These are phyloP conservation scores for Brassica hybrid DNA, from an alignment of 441 rosid species.

Conservation along the genomic window DNA sequence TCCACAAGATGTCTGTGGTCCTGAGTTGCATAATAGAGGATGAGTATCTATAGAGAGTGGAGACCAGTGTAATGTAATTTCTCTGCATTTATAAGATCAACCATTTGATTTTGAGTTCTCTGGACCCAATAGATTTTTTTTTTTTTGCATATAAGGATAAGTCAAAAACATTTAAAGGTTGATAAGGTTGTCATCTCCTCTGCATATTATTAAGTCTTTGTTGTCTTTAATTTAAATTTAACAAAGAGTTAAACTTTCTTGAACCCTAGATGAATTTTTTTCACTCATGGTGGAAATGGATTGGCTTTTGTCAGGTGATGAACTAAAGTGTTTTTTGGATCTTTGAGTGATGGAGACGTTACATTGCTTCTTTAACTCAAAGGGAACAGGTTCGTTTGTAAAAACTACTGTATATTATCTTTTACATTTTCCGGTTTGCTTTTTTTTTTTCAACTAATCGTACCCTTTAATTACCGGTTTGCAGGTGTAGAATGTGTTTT, in stretches of 20 bases:
- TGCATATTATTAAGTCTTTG: constrained; percentile 17
- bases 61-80: constrained; percentile 3
- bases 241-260: constrained; percentile 41
- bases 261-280: constrained; percentile 24
- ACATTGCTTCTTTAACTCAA: constrained; percentile 55
- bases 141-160: constrained; percentile 32
- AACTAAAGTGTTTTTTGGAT: constrained; percentile 52
- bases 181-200: constrained; percentile 33
- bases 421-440: constrained; percentile 37
- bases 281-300: constrained; percentile 22
- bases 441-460: constrained; percentile 32
- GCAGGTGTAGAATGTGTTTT: constrained; percentile 60
- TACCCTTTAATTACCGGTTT: constrained; percentile 38
- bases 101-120: constrained; percentile 26
- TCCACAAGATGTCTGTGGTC: too few relatives aligned
- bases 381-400: constrained; percentile 58
- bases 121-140: constrained; percentile 23
- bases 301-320: constrained; percentile 66
- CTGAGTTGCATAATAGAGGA: too few relatives aligned
- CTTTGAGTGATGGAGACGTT: constrained; percentile 62
- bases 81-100: constrained; percentile 32
- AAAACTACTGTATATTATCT: constrained; percentile 27
- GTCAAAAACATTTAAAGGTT: constrained; percentile 28
- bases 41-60: not conserved
- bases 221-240: constrained; percentile 22